Evolutionary conservation across 1,139 yeast species (phyloP).

Genomic region (Magnusiomyces sp.): DNA sequence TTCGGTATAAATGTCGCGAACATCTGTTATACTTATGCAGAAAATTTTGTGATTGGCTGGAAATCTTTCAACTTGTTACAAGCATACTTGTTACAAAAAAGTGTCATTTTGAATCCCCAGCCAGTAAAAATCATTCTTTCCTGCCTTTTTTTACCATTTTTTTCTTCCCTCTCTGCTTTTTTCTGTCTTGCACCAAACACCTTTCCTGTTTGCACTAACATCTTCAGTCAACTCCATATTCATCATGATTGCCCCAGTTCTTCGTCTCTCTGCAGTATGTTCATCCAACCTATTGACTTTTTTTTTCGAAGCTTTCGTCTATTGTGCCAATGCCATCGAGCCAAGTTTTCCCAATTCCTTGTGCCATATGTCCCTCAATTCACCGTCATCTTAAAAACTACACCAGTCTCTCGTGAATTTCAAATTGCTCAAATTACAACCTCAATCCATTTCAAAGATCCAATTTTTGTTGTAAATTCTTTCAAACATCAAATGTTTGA

Average conservation of each 20-base stretch:
- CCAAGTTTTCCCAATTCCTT: too few relatives aligned
- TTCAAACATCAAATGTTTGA: too few relatives aligned
- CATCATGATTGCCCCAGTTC: constrained; percentile 15
- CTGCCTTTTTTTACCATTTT: not conserved
- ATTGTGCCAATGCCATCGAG: too few relatives aligned
- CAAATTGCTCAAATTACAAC: not conserved
- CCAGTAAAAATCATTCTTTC: not conserved
- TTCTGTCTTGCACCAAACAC: not conserved
- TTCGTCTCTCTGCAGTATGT: constrained; percentile 15
- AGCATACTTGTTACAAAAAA: too few relatives aligned
- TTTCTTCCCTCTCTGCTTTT: constrained; percentile 1
- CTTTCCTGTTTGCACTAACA: constrained; percentile 1
- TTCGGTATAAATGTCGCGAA: too few relatives aligned
- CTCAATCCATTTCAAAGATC: not conserved
- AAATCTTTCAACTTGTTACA: too few relatives aligned
- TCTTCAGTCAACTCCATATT: not conserved
- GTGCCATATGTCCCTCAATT: too few relatives aligned
- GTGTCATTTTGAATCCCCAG: not conserved
- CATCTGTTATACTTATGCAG: too few relatives aligned
- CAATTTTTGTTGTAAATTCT: too few relatives aligned
- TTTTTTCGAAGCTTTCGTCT: too few relatives aligned
- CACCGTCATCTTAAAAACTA: not conserved
- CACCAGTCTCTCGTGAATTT: not conserved
- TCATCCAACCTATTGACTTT: not conserved
- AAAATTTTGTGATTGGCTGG: too few relatives aligned